Base-by-base conservation (phyloP, 495 filamentous ascomycete species). In the Penicillium alfredii region DNA sequence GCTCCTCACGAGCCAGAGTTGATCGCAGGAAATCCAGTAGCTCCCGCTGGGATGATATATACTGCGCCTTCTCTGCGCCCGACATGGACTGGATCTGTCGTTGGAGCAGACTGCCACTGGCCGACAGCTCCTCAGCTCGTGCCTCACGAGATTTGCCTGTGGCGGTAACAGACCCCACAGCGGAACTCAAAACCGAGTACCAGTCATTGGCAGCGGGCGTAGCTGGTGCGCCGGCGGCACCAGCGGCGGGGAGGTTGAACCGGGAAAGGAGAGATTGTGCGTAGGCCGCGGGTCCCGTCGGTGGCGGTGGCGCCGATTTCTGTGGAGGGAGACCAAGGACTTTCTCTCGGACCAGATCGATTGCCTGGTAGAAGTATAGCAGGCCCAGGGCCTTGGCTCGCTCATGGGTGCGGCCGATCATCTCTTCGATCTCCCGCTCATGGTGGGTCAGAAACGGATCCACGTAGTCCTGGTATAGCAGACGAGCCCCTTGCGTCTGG, bases 401-500 rank as follows among this genome's bases (percentile, higher is more conserved):
- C 42, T 93, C 92, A 51, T 95, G 88, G 18, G 77, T 72, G 34
- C 75, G 74, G 40, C 80, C 80, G 58, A 97, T 96, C 46, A 94
- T 79, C 22, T 83, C 78, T 42, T 98, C 92, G 61, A 98, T 97
- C 40, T 88, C 78, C 11, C 68, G 61, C 59, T 99, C 92, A 56
- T 99, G 89, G 21, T 88, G 76, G 33, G 74, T 66, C 32, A 99
- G 78, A 67, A 88, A 93, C 2, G 93, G 92, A 54, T 93, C 77
- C 41, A 99, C 72, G 58, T 95, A 81, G 21, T 73, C 69, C 51
- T 84, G 74, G 66, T 97, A 99, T 46, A 97, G 69, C 35, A 81
- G 63, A 19, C 80, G 81, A 33, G 89, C 88, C 51, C 92, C 92
- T 55, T 96, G 89, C 25, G 85, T 88, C 61, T 94, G 89, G 1